These are phyloP conservation scores for Penicillium sp. DNA, from an alignment of 2,329 filamentous ascomycete genomes.

Conservation along the genomic window DNA sequence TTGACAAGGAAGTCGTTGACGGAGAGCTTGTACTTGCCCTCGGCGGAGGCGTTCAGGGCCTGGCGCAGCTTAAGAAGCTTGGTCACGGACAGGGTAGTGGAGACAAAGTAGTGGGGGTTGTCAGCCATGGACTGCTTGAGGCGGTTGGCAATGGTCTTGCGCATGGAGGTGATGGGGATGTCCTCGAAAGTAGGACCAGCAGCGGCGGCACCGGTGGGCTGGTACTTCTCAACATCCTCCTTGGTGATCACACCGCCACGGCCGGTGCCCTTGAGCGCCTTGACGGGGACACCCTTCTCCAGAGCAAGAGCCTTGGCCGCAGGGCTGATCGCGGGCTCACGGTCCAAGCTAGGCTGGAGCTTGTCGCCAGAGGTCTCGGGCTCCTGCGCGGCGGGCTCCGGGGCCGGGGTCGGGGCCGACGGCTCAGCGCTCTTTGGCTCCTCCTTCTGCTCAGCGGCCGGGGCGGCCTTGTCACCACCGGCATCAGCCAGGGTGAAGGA, in stretches of 20 bases:
- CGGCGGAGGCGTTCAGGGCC: slow-evolving; percentile 84
- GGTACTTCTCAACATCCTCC: slow-evolving; percentile 88
- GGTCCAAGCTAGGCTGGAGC: slow-evolving; percentile 83
- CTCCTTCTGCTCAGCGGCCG: slow-evolving; percentile 68
- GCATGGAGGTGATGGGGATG: slow-evolving; percentile 85
- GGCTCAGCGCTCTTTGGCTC: slow-evolving; percentile 54
- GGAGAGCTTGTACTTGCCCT: slow-evolving; percentile 98
- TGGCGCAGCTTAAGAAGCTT: slow-evolving; percentile 97
- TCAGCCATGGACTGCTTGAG: slow-evolving; percentile 87
- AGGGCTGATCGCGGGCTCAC: slow-evolving; percentile 74
- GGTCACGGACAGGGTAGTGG: slow-evolving; percentile 84
- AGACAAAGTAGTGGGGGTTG: slow-evolving; percentile 99
- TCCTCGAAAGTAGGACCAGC: slow-evolving; percentile 78
- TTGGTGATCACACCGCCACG: slow-evolving; percentile 86
- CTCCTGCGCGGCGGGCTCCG: slow-evolving; percentile 65
- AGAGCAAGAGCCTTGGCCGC: slow-evolving; percentile 81
- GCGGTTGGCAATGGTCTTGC: slow-evolving; percentile 94
- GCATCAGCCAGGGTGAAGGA: slow-evolving; percentile 88
- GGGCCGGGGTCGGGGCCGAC: slow-evolving; percentile 65
- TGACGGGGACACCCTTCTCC: slow-evolving; percentile 80
- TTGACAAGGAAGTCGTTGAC: slow-evolving; percentile 99
- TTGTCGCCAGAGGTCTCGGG: slow-evolving; percentile 75
- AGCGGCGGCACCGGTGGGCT: slow-evolving; percentile 60
- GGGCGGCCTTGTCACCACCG: slow-evolving; percentile 76
- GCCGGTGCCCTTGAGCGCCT: slow-evolving; percentile 83